Base-by-base conservation (phyloP, 345 rosid species). In the Gossypium raimondii region DNA sequence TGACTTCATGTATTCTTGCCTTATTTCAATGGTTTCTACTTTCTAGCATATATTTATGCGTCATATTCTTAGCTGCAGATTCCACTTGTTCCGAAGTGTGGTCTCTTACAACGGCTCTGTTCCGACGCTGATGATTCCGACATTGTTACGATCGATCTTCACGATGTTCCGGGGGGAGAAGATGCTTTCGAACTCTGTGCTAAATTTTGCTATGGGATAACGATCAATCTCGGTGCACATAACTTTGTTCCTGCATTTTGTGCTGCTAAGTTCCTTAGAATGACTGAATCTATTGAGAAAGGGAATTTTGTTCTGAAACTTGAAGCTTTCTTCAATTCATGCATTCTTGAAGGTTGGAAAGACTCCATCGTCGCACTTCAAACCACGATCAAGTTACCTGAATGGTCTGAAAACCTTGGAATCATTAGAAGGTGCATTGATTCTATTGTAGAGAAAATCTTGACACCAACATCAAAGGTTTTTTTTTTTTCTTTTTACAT, bases 321-420 rank as follows among this genome's bases (percentile, higher is more conserved):
- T 4, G 97, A 96, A 75, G 83, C 97, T 57, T 96, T 96, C 84
- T 92, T 96, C 87, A 84, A 64, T 78, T 90, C 98, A 1, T 93
- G 98, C 89, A 83, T 96, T 73, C 90, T 96, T 8, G 90, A 88
- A 76, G 97, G 99, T 51, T 96, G 98, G 99, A 93, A 93, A 78
- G 99, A 93, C 81, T 87, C 99, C n/a, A 82, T 96, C 65, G 82
- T 80, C 80, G 73, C 97, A 2, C 82, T 96, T 20, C 89, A 96
- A 84, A 78, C 87, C 11, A 89, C 98, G 2, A 77, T 60, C 29
- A 87, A 81, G 70, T 76, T 96, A 75, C 83, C 92, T 13, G 98
- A 90, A 41, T 89, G 93, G 99, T 93, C 97, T 22, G 97, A 96
- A 77, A 85, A 88, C 82, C 92, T 92, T 58, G 95, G 97, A 76